A percentile compares a stretch with the other conserved stretches of the same genome.
Conservation (phyloP, 495 filamentous ascomycete genomes). For the Neurospora africana region DNA sequence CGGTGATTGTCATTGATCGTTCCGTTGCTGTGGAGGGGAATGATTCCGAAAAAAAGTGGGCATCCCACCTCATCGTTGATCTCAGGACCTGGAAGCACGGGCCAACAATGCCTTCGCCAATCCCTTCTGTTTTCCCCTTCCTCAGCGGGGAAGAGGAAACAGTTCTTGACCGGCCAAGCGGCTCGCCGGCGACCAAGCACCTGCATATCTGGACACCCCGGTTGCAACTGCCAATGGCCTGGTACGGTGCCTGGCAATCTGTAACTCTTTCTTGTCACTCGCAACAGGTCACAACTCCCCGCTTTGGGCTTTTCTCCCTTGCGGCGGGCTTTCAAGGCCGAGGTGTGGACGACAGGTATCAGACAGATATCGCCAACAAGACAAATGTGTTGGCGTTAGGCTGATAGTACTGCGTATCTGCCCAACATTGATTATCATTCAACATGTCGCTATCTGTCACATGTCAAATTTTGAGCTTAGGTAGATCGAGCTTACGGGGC, state of each 20-base stretch:
- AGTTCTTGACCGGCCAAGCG: background rate
- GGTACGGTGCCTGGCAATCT: background rate
- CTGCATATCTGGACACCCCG: background rate
- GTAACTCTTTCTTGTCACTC: background rate
- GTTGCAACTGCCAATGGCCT: background rate
- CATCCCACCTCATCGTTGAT: background rate
- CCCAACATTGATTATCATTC: too few relatives aligned
- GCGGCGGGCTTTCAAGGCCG: too few relatives aligned
- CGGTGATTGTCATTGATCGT: background rate
- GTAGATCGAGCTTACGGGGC: too few relatives aligned
- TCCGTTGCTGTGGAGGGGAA: background rate
- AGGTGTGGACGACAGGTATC: too few relatives aligned
- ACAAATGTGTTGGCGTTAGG: too few relatives aligned
- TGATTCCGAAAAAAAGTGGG: background rate
- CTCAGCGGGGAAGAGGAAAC: background rate
- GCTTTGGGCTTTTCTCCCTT: background rate
- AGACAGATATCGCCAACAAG: too few relatives aligned
- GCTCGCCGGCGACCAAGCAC: background rate
- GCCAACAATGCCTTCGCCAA: background rate
- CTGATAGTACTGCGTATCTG: too few relatives aligned
- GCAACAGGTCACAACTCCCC: background rate
- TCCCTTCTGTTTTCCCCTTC: background rate
- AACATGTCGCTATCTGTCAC: too few relatives aligned
- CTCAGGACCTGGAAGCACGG: background rate
- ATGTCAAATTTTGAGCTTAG: too few relatives aligned